Evolutionary conservation across 2,329 filamentous ascomycete genomes (phyloP), one percentile per base, ranked within the genome.

Genomic region (Sarocladiaceae sp.): DNA sequence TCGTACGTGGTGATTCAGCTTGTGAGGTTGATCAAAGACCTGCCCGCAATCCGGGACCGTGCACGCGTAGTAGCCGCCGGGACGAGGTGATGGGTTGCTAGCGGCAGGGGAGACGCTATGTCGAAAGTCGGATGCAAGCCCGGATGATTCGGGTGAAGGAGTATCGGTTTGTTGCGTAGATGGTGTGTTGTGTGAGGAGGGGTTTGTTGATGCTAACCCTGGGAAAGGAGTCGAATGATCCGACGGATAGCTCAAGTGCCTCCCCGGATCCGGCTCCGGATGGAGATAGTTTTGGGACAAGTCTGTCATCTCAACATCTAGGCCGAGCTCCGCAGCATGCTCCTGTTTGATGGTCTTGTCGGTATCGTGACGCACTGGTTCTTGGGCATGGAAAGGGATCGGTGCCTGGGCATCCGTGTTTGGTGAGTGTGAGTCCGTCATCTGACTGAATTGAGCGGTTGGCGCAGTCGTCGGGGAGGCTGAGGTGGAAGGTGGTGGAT

Each of bases 1-100:
- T 15, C 77, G 69, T 50, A 74, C 76, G 54, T 81, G 77, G 46
- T 81, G 77, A 50, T 80, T 80, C 15, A 81, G 65, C 53, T 80
- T 79, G 50, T 81, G 75, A 9, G 74, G 65, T 54, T 79, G 74
- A 46, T 79, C 74, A 52, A 80, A 80, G 1, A 61, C 52, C 46
- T 66, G 64, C 15, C 55, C 54, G 27, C 64, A 67, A 7, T 63
- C 63, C 42, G 60, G 58, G 47, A 65, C 63, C 46, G 63, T 57
- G 41, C 64, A 67, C 19, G 53, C 56, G 45, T 59, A 62, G 15
- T 33, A 27, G 18, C 40, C 37, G 4, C 9, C 40, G 15, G 24
- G 40, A n/a, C 27, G 40, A 21, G 58, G 59, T 12, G 62, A 61
- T 5, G 54, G 41, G 10, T 53, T 52, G n/a, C 47, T 51, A 13